Evolutionary conservation across 192 early-diverging fungal genomes (phyloP).

Genomic region (Haplosporangium gracile): DNA sequence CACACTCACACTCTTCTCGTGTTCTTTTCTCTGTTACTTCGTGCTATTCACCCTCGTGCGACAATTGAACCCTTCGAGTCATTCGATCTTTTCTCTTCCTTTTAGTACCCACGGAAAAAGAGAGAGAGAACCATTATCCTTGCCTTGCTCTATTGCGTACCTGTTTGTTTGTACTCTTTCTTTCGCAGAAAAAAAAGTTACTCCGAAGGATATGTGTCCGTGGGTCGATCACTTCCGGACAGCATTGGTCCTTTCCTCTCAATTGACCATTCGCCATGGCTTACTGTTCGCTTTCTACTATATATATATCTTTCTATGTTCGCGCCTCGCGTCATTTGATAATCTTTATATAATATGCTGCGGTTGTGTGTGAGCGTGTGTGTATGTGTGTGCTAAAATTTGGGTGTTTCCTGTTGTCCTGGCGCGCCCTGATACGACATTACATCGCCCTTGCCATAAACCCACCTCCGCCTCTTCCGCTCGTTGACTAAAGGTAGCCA

Average conservation of each 20-base stretch:
- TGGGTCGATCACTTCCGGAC: slow-evolving; percentile 5
- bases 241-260: not conserved
- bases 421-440: not conserved
- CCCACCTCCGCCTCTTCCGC: too few relatives aligned
- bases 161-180: not conserved
- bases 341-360: not conserved
- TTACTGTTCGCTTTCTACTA: not conserved
- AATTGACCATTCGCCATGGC: not conserved
- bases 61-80: not conserved
- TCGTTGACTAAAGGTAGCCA: too few relatives aligned
- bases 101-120: too few relatives aligned
- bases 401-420: not conserved
- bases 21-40: not conserved
- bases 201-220: slow-evolving; percentile 1
- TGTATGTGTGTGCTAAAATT: not conserved
- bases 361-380: not conserved
- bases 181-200: not conserved
- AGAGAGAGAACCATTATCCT: too few relatives aligned
- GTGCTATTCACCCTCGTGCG: slow-evolving; percentile 2
- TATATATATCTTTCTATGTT: not conserved
- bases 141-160: not conserved
- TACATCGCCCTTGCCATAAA: too few relatives aligned
- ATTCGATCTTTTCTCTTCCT: not conserved
- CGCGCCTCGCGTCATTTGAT: not conserved
- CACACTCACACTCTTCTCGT: not conserved